These are phyloP conservation scores for Uncinocarpus reesii DNA, from an alignment of 2,329 filamentous ascomycete genomes.

Conservation along the genomic window DNA sequence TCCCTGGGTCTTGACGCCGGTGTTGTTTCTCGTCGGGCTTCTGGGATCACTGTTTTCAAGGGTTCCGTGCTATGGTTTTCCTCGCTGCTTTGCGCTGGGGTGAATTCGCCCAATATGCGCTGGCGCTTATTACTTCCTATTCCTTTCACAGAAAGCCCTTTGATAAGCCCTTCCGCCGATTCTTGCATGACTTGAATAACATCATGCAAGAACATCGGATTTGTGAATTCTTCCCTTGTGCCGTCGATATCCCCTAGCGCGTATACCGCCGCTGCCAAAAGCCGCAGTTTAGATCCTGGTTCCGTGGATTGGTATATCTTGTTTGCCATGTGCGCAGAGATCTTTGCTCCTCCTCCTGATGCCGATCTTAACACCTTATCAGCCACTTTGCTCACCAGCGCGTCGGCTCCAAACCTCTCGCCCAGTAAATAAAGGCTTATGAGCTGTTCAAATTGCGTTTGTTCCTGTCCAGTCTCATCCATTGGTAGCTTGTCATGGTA, in stretches of 20 bases:
- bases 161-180: too few relatives aligned
- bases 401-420: constrained; percentile 1
- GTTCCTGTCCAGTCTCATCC: background rate
- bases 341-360: background rate
- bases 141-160: too few relatives aligned
- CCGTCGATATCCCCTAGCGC: background rate
- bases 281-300: background rate
- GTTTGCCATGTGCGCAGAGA: background rate
- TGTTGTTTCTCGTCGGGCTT: background rate
- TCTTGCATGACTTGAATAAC: background rate
- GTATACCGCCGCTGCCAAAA: background rate
- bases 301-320: background rate
- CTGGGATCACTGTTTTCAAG: too few relatives aligned
- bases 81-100: too few relatives aligned
- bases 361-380: background rate
- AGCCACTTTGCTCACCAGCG: background rate
- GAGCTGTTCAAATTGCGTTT: background rate
- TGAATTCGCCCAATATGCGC: too few relatives aligned
- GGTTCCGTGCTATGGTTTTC: too few relatives aligned
- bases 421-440: constrained; percentile 6
- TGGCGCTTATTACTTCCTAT: too few relatives aligned
- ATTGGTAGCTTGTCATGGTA: constrained; percentile 3
- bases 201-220: background rate
- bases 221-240: background rate
- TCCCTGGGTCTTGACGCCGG: background rate